Conservation (phyloP, 306 rosid species). For the Prunus davidiana region DNA sequence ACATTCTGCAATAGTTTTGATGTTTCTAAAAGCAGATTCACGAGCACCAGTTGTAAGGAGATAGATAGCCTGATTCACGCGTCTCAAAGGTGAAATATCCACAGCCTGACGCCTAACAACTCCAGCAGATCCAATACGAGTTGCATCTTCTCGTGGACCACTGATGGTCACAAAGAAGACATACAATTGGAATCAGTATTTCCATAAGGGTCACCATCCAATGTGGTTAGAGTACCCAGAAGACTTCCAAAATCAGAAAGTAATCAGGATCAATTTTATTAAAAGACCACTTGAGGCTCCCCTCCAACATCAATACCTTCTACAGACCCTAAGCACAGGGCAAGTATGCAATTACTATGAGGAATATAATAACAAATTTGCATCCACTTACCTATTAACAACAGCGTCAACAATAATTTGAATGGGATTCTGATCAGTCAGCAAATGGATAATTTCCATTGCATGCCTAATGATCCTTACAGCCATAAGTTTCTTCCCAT, state of each 20-base stretch:
- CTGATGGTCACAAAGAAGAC: conserved; percentile 12
- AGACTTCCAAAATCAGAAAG: background rate
- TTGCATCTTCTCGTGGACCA: conserved; percentile 29
- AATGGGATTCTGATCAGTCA: conserved; percentile 5
- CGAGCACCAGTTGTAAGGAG: conserved; percentile 49
- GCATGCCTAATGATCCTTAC: conserved; percentile 1
- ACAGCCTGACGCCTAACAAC: conserved; percentile 51
- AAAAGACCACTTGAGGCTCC: background rate
- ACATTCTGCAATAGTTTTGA: conserved; percentile 43
- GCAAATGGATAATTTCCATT: conserved; percentile 5
- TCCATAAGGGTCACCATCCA: too few relatives aligned
- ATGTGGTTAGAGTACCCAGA: background rate
- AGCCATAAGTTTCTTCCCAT: too few relatives aligned
- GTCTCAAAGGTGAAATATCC: conserved; percentile 47
- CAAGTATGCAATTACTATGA: background rate
- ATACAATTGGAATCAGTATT: too few relatives aligned
- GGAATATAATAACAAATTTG: background rate
- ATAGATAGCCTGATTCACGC: conserved; percentile 45
- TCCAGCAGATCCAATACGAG: too few relatives aligned
- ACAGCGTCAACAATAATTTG: background rate
- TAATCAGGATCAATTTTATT: too few relatives aligned
- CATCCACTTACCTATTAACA: background rate
- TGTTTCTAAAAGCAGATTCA: background rate
- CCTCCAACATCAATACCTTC: too few relatives aligned
- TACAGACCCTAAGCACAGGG: background rate